Conservation (phyloP, 371 early-diverging fungal species). For the Rhizopus microsporus region DNA sequence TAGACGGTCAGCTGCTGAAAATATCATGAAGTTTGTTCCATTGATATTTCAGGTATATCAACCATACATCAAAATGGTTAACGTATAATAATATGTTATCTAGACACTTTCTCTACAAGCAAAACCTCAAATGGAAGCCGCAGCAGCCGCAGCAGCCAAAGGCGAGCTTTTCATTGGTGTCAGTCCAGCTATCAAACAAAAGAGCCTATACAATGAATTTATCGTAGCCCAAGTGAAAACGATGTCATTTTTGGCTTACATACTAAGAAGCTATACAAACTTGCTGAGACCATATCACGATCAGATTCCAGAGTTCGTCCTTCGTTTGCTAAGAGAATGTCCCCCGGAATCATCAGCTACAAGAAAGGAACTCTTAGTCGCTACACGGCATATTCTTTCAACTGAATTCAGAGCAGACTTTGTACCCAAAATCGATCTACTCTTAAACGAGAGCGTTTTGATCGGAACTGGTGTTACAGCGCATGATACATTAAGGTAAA, state of each 20-base stretch:
- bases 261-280: slow-evolving; percentile 77
- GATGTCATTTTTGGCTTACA: slow-evolving; percentile 96
- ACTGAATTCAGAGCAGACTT: slow-evolving; percentile 90
- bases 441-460: slow-evolving; percentile 90
- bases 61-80: not conserved
- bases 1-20: slow-evolving; percentile 74
- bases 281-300: slow-evolving; percentile 75
- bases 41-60: slow-evolving; percentile 74
- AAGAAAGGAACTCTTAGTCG: slow-evolving; percentile 93
- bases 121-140: slow-evolving; percentile 72
- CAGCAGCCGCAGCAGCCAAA: slow-evolving; percentile 64
- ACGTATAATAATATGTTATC: not conserved
- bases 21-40: slow-evolving; percentile 86
- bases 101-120: slow-evolving; percentile 80
- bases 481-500: slow-evolving; percentile 83
- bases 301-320: slow-evolving; percentile 87
- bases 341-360: slow-evolving; percentile 93
- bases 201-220: slow-evolving; percentile 78
- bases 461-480: slow-evolving; percentile 93
- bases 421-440: slow-evolving; percentile 82
- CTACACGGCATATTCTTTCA: slow-evolving; percentile 90
- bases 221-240: slow-evolving; percentile 93
- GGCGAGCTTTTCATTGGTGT: slow-evolving; percentile 82
- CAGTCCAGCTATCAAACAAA: slow-evolving; percentile 73
- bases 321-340: slow-evolving; percentile 87